These are phyloP conservation scores for Glutinoglossum americanum DNA, from an alignment of 495 filamentous ascomycete species.

Conservation along the genomic window DNA sequence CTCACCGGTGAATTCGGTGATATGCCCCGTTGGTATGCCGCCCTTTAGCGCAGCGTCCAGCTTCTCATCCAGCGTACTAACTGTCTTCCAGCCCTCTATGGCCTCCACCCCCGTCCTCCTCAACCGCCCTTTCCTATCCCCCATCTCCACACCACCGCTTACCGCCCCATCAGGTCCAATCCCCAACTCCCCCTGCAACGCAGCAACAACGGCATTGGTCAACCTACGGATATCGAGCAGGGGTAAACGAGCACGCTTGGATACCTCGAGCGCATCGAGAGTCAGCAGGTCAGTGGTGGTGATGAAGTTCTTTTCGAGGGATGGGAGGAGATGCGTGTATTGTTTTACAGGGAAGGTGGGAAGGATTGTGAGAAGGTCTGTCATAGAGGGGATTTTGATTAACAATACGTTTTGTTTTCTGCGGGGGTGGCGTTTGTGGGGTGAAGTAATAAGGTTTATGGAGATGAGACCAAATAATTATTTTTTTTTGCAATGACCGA, in stretches of 20 bases:
- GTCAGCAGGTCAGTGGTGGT: conserved; percentile 72
- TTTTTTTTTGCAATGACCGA: no score
- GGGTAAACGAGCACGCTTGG: conserved; percentile 66
- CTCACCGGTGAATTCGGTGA: conserved; percentile 86
- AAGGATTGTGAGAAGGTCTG: conserved; percentile 68
- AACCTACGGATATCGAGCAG: conserved; percentile 57
- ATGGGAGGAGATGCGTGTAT: conserved; percentile 54
- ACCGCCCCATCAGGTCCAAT: conserved; percentile 10
- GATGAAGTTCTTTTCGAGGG: conserved; percentile 51
- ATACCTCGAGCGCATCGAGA: conserved; percentile 62
- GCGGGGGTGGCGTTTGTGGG: no score
- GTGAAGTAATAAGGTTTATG: no score
- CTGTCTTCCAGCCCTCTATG: conserved; percentile 28
- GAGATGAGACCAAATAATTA: no score
- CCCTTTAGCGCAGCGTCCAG: conserved; percentile 62
- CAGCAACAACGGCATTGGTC: conserved; percentile 35
- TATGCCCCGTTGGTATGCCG: conserved; percentile 61
- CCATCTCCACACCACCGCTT: background rate
- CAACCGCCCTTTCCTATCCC: background rate
- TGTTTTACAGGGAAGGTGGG: conserved; percentile 51
- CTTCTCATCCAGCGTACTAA: conserved; percentile 58
- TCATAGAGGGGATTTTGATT: conserved; percentile 28
- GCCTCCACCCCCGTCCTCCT: conserved; percentile 21
- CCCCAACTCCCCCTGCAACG: conserved; percentile 43
- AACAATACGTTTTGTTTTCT: no score